Percentiles rank a stretch among this genome's conserved stretches.
Evolutionary conservation across 805 yeast species (phyloP).

Genomic region (Nakazawaea peltata): DNA sequence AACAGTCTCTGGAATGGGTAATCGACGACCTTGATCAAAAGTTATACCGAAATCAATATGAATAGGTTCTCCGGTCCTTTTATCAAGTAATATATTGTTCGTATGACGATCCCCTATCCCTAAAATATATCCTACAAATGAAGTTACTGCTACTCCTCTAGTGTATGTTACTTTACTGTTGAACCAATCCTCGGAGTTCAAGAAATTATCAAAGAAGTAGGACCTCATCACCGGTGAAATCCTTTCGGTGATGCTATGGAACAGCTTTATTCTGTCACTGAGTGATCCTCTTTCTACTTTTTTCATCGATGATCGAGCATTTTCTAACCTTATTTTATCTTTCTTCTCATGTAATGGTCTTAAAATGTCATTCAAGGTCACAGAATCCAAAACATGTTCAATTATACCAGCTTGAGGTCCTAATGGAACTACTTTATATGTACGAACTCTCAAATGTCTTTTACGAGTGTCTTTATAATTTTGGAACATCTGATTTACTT

Average conservation of each 20-base stretch:
- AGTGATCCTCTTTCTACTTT: slow-evolving; percentile 38
- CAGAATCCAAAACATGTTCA: slow-evolving; percentile 79
- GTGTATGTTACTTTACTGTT: slow-evolving; percentile 54
- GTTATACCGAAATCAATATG: slow-evolving; percentile 97
- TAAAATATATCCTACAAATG: slow-evolving; percentile 79
- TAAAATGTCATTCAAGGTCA: slow-evolving; percentile 62
- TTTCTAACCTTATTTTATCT: slow-evolving; percentile 39
- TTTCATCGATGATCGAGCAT: slow-evolving; percentile 62
- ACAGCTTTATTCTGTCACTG: slow-evolving; percentile 36
- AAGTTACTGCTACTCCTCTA: slow-evolving; percentile 74
- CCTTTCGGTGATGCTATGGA: slow-evolving; percentile 34
- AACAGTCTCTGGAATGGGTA: slow-evolving; percentile 86
- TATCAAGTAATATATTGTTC: slow-evolving; percentile 81
- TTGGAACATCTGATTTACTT: slow-evolving; percentile 62
- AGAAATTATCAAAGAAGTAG: slow-evolving; percentile 63
- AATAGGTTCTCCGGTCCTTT: slow-evolving; percentile 79
- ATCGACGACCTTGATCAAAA: slow-evolving; percentile 82
- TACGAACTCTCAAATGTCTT: slow-evolving; percentile 57
- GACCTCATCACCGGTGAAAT: slow-evolving; percentile 61
- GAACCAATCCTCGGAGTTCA: slow-evolving; percentile 71
- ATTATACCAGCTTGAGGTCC: slow-evolving; percentile 85
- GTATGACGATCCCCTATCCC: slow-evolving; percentile 97
- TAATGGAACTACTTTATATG: slow-evolving; percentile 85
- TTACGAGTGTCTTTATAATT: slow-evolving; percentile 47
- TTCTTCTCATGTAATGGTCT: slow-evolving; percentile 48